These are phyloP conservation scores for Dothiorella sarmentorum DNA, from an alignment of 2,329 filamentous ascomycete species.

Conservation along the genomic window DNA sequence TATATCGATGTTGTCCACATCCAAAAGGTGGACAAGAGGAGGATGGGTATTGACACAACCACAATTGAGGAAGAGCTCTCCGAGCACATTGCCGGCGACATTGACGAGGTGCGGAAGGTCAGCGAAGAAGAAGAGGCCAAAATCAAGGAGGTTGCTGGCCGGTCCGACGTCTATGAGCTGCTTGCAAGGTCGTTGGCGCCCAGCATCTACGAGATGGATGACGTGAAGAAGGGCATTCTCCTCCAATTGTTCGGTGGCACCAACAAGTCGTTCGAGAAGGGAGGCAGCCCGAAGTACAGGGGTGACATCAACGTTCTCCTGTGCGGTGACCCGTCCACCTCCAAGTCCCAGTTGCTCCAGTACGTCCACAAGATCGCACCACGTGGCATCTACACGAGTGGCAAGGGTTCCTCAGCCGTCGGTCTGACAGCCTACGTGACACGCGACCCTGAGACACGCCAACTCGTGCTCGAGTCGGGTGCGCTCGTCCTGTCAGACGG, in stretches of 20 bases:
- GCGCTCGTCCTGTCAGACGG: constrained; percentile 71
- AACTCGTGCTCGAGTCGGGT: constrained; percentile 71
- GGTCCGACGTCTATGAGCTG: constrained; percentile 88
- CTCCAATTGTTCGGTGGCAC: constrained; percentile 95
- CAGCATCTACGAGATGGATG: constrained; percentile 96
- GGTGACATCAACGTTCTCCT: constrained; percentile 97
- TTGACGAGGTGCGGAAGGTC: constrained; percentile 81
- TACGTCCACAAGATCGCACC: constrained; percentile 98
- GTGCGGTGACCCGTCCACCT: constrained; percentile 93
- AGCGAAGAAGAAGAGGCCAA: constrained; percentile 82
- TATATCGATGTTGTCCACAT: constrained; percentile 95
- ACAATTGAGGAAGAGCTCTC: constrained; percentile 83
- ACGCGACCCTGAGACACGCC: constrained; percentile 68
- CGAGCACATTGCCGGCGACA: constrained; percentile 64
- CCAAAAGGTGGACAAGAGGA: constrained; percentile 93
- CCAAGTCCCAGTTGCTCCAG: constrained; percentile 90
- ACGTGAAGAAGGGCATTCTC: constrained; percentile 97
- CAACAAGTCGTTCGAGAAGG: constrained; percentile 97
- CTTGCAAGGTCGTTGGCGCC: constrained; percentile 87
- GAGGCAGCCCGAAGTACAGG: constrained; percentile 90
- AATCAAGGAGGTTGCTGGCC: constrained; percentile 75
- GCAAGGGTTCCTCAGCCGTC: constrained; percentile 72
- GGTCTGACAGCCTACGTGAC: constrained; percentile 76
- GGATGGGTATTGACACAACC: constrained; percentile 84
- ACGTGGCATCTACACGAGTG: constrained; percentile 74